Base-by-base conservation (phyloP, 306 rosid genomes). In the Vigna hirtella region DNA sequence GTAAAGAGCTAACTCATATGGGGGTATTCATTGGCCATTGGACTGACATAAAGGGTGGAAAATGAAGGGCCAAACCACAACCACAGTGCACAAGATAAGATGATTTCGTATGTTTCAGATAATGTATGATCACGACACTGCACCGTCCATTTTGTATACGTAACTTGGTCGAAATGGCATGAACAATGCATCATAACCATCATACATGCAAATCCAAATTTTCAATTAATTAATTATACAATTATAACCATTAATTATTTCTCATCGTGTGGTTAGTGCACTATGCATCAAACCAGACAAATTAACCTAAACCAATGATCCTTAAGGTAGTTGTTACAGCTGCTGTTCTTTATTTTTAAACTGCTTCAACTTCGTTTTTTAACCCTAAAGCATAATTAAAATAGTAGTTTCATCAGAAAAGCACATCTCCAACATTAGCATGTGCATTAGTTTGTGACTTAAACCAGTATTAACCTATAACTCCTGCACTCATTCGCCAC, bases 281-380 rank as follows among this genome's bases (percentile, higher is more conserved):
- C 38, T 34, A 66, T 45, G 5, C 1, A 3, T 45, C 6, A 45
- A 45, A 45, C 16, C 50, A 45, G 15, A 45, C 50, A 43, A 53
- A 28, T 28, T 61, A 30, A 56, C 70, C 68, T 74, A 74, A 67
- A 66, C 74, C 69, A 34, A 57, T 57, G 0, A 30, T 45, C 47
- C 20, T 36, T 79, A 79, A 72, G 50, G 18, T 51, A 72, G 78
- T 79, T 62, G 83, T 73, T 73, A 30, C 63, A 71, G 16, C 76
- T 61, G 28, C 28, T 26, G 28, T 26, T 26, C 28, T 26, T 26
- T 26, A 26, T 26, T 26, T 26, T 26, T 26, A 26, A 2, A 26
- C 28, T 26, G 24, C 62, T 51, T 30, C 20, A 9, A 30, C 48
- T 50, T 50, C 62, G 7, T 70, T 17, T 52, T 36, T 18, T 16